Evolutionary conservation across 2,329 filamentous ascomycete genomes (phyloP).

Genomic region (Neoscytalidium dimidiatum): DNA sequence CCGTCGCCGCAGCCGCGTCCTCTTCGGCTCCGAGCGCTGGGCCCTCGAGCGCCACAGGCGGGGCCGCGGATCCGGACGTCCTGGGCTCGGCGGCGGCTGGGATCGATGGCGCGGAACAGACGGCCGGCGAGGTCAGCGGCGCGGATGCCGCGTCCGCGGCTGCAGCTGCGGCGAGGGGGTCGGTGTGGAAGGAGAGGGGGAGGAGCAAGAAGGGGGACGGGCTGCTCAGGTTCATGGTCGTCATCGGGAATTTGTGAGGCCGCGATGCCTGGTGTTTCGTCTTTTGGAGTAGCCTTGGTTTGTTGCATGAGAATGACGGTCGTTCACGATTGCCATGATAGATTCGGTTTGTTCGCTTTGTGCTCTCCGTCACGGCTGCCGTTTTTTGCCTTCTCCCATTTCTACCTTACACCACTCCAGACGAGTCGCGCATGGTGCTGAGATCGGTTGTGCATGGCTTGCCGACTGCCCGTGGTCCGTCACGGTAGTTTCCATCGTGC

Average conservation of each 20-base stretch:
- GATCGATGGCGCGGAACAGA: neutral
- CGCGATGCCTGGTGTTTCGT: neutral
- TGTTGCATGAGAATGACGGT: no score
- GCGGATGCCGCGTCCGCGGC: neutral
- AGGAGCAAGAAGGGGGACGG: constrained; percentile 42
- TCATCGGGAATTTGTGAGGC: constrained; percentile 54
- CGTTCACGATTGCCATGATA: no score
- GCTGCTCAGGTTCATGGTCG: constrained; percentile 60
- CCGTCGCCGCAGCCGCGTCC: constrained; percentile 23
- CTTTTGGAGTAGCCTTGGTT: no score
- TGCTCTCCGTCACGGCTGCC: no score
- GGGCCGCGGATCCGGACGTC: neutral
- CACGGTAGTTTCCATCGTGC: no score
- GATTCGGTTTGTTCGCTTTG: no score
- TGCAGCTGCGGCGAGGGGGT: constrained; percentile 17
- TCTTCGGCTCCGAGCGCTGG: constrained; percentile 23
- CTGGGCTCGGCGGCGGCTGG: neutral
- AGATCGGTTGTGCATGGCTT: no score
- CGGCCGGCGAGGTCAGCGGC: neutral
- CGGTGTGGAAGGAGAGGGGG: constrained; percentile 27
- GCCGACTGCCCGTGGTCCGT: no score
- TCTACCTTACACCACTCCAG: no score
- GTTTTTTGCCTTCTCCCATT: no score
- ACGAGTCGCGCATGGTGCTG: no score
- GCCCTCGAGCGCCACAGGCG: constrained; percentile 12